phyloP scores from a whole-genome alignment of 768 basidiomycete species.

The Leccinum subtestaceum region DNA sequence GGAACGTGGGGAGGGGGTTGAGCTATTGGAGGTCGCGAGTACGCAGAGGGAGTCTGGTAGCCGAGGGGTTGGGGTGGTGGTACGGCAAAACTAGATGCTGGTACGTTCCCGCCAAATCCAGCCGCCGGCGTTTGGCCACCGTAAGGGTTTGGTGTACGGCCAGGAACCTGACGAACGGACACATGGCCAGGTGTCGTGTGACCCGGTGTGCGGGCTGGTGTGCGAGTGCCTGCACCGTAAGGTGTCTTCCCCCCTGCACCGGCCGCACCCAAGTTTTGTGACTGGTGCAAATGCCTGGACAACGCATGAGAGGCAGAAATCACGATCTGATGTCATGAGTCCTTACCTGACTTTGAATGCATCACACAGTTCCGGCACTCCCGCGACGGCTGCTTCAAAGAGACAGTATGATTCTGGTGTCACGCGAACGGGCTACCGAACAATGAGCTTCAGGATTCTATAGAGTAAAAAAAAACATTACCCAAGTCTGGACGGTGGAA shows the following conservation, averaged over 20 bases:
- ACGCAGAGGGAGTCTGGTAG: constrained; percentile 39
- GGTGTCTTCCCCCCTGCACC: constrained; percentile 74
- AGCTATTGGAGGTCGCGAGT: constrained; percentile 40
- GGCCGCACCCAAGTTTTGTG: constrained; percentile 55
- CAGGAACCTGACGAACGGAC: constrained; percentile 65
- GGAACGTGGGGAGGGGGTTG: constrained; percentile 46
- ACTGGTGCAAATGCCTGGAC: constrained; percentile 71
- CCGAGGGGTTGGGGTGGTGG: constrained; percentile 37
- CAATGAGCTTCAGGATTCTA: neutral
- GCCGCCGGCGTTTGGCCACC: constrained; percentile 40
- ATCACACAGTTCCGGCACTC: constrained; percentile 91
- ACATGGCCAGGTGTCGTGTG: constrained; percentile 76
- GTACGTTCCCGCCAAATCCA: constrained; percentile 28
- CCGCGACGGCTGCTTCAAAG: constrained; percentile 86
- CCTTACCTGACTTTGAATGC: constrained; percentile 88
- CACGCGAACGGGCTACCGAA: constrained; percentile 73
- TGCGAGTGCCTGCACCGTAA: constrained; percentile 69
- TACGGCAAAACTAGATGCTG: constrained; percentile 29
- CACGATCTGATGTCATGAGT: neutral
- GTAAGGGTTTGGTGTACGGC: constrained; percentile 81
- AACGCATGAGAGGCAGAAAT: constrained; percentile 7
- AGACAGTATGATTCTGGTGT: constrained; percentile 87
- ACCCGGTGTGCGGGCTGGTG: constrained; percentile 73
- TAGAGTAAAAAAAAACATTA: constrained; percentile 28
- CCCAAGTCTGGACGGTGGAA: constrained; percentile 89